Conservation (phyloP, 192 early-diverging fungal genomes). For the Backusella psychrophila region DNA sequence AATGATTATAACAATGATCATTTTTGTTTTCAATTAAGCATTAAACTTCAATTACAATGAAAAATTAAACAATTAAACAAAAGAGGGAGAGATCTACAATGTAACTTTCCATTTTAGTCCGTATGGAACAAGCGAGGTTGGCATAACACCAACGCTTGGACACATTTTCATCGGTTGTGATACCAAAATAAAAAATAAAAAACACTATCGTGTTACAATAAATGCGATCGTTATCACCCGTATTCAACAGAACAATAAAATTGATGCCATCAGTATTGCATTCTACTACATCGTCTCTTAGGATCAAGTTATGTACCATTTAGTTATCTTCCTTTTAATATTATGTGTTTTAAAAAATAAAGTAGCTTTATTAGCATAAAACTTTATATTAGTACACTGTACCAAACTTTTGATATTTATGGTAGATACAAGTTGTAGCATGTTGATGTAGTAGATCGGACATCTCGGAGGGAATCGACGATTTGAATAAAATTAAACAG, state of each 20-base stretch:
- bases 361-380: neutral
- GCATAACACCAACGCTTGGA: constrained; percentile 1
- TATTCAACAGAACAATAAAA: neutral
- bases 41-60: neutral
- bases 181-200: neutral
- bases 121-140: constrained; percentile 4
- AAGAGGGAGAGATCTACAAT: neutral
- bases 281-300: neutral
- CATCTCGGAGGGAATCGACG: neutral
- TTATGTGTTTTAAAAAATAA: neutral
- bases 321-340: neutral
- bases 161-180: neutral
- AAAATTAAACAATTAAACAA: constrained; percentile 5
- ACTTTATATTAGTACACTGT: neutral
- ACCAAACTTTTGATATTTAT: neutral
- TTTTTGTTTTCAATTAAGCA: constrained; percentile 2
- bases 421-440: too few relatives aligned
- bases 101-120: neutral
- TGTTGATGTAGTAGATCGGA: neutral
- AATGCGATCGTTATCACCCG: neutral
- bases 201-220: neutral
- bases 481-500: neutral
- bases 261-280: neutral
- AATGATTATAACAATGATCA: neutral
- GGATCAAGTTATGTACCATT: neutral